These are phyloP conservation scores for Chenopodium formosanum DNA, from an alignment of 148 eudicot species.

Conservation along the genomic window DNA sequence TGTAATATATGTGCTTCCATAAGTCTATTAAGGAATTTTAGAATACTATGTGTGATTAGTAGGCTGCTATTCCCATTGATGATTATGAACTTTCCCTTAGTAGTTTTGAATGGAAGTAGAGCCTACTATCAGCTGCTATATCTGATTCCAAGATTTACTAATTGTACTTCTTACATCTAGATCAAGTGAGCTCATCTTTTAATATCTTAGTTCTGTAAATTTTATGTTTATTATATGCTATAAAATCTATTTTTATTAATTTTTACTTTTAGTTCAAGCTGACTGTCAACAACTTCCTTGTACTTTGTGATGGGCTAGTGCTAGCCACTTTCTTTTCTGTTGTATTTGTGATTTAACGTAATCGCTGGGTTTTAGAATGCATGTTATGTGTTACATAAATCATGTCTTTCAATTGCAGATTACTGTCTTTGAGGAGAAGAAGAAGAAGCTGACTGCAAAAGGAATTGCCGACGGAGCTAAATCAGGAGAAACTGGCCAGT, in stretches of 20 bases:
- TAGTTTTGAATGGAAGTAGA: neutral
- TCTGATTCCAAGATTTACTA: neutral
- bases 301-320: neutral
- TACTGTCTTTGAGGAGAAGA: conserved; percentile 37
- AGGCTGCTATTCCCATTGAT: neutral
- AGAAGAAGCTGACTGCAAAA: conserved; percentile 30
- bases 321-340: neutral
- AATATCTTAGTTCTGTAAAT: neutral
- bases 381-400: neutral
- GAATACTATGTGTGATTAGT: neutral
- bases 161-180: neutral
- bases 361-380: neutral
- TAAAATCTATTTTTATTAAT: no score
- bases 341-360: neutral
- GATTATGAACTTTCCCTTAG: neutral
- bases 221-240: neutral
- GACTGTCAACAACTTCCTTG: neutral
- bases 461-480: conserved; percentile 24
- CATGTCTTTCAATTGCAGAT: conserved; percentile 28
- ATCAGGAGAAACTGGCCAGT: conserved; percentile 21
- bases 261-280: no score
- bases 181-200: neutral
- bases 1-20: neutral
- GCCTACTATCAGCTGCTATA: neutral
- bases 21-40: neutral